Conservation (phyloP, 257 asterid species). For the Penstemon barbatus region DNA sequence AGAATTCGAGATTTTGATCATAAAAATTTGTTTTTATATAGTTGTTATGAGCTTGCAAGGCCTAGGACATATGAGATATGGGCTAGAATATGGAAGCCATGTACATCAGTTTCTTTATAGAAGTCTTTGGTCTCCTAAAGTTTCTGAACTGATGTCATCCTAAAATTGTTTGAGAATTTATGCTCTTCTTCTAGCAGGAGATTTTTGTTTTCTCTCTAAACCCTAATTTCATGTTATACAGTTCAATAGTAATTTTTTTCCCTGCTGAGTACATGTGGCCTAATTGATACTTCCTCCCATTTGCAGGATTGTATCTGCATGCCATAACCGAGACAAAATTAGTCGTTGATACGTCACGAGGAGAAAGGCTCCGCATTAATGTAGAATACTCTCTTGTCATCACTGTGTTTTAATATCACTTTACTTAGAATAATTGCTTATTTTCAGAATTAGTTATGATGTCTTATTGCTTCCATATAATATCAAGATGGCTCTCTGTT, state of each 20-base stretch:
- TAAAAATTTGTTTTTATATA: neutral
- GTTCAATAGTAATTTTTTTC: neutral
- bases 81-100: neutral
- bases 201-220: neutral
- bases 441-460: conserved; percentile 12
- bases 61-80: neutral
- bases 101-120: neutral
- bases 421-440: conserved; percentile 3
- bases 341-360: conserved; percentile 94
- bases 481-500: neutral
- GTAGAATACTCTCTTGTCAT: conserved; percentile 42
- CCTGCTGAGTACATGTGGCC: conserved; percentile 23
- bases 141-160: neutral
- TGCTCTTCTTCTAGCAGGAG: neutral
- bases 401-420: conserved; percentile 6
- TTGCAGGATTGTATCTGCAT: conserved; percentile 80
- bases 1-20: neutral
- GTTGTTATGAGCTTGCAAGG: neutral
- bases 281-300: conserved; percentile 10
- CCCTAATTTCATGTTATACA: neutral
- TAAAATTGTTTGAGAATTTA: neutral
- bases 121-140: neutral
- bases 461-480: neutral
- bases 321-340: conserved; percentile 81
- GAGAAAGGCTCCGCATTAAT: conserved; percentile 94